Percentiles rank a stretch among this genome's conserved stretches.
These are phyloP conservation scores for Bipolaris sorokiniana DNA, from an alignment of 2,329 filamentous ascomycete genomes.

Conservation along the genomic window DNA sequence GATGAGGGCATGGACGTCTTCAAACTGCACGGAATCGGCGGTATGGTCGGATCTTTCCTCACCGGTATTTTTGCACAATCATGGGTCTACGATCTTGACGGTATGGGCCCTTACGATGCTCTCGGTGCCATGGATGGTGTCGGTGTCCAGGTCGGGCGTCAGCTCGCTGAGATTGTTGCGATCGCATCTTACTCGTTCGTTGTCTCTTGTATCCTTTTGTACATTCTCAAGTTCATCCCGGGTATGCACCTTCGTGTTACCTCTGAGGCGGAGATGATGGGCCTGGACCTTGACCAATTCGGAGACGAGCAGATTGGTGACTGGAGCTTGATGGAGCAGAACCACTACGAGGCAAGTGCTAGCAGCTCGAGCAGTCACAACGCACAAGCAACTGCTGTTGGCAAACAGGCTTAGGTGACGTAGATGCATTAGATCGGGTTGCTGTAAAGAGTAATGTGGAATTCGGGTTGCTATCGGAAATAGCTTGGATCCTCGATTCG, in stretches of 20 bases:
- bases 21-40: constrained; percentile 64
- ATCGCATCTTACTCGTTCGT: constrained; percentile 61
- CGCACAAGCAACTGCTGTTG: constrained; percentile 1
- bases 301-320: constrained; percentile 65
- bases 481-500: not conserved
- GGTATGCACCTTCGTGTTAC: constrained; percentile 61
- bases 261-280: constrained; percentile 62
- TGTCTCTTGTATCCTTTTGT: constrained; percentile 59
- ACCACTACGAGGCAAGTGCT: constrained; percentile 27
- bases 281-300: constrained; percentile 62
- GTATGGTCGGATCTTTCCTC: constrained; percentile 63
- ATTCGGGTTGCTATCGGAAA: not conserved
- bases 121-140: constrained; percentile 62
- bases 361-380: constrained; percentile 36
- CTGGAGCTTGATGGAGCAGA: constrained; percentile 51
- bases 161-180: constrained; percentile 62
- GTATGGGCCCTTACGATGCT: constrained; percentile 50
- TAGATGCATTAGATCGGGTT: not conserved
- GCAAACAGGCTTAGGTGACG: constrained; percentile 16
- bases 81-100: constrained; percentile 58
- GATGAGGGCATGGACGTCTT: constrained; percentile 67
- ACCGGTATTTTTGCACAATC: constrained; percentile 63
- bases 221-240: constrained; percentile 61
- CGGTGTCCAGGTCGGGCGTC: constrained; percentile 61
- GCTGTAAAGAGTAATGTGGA: not conserved